Conservation (phyloP, 148 eudicot genomes). For the Vaccinium corymbosum region DNA sequence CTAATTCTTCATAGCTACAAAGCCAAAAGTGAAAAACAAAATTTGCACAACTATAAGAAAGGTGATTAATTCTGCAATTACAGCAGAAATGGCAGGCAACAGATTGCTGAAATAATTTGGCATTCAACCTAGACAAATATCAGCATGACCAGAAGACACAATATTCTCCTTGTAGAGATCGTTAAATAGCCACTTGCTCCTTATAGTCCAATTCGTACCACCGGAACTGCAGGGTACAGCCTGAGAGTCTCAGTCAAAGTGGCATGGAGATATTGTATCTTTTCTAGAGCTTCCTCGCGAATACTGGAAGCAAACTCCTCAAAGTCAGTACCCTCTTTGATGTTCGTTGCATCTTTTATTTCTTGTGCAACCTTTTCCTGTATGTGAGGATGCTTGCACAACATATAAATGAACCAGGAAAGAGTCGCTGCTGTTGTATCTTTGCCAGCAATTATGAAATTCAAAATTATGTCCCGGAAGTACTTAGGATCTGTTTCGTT, state of each 20-base stretch:
- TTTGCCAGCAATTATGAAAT: constrained; percentile 79
- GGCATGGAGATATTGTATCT: constrained; percentile 81
- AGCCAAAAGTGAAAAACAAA: background rate
- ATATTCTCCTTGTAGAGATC: background rate
- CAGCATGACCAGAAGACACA: background rate
- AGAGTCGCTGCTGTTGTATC: constrained; percentile 77
- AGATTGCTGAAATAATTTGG: background rate
- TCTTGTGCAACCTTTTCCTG: constrained; percentile 64
- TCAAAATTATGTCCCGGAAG: constrained; percentile 67
- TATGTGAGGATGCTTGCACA: constrained; percentile 56
- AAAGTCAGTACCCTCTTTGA: constrained; percentile 1
- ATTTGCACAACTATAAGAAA: background rate
- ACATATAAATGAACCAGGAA: constrained; percentile 70
- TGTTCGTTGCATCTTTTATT: constrained; percentile 29
- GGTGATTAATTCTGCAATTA: background rate
- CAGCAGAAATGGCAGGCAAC: background rate
- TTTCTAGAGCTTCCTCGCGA: constrained; percentile 57
- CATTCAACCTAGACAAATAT: background rate
- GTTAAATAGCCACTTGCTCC: background rate
- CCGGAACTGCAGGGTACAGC: constrained; percentile 77
- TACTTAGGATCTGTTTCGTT: constrained; percentile 47
- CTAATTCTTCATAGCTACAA: background rate
- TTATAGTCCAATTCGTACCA: constrained; percentile 34
- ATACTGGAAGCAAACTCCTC: constrained; percentile 38
- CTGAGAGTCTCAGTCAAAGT: constrained; percentile 75